These are phyloP conservation scores for Penicillium sp. DNA, from an alignment of 2,329 filamentous ascomycete genomes.

Conservation along the genomic window DNA sequence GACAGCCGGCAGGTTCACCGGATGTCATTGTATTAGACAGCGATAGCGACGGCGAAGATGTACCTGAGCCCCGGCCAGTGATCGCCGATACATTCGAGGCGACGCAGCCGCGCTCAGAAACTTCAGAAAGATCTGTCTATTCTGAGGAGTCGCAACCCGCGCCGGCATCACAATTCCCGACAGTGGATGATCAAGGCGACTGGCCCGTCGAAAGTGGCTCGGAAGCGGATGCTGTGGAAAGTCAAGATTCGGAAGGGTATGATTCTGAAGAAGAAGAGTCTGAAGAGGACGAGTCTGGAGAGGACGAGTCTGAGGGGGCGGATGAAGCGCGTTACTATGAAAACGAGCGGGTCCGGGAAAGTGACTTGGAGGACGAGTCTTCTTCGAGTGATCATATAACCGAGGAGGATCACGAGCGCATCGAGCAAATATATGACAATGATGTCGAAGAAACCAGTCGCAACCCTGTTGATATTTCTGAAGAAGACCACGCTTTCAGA, in stretches of 20 bases:
- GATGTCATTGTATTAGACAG: slow-evolving; percentile 41
- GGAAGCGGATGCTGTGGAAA: no score
- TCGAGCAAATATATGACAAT: no score
- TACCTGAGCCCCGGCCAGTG: slow-evolving; percentile 3
- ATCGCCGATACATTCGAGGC: not conserved
- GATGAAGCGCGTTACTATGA: not conserved
- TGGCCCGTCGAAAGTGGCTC: not conserved
- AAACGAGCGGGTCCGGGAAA: slow-evolving; percentile 13
- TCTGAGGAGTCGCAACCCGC: not conserved
- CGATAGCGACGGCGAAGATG: slow-evolving; percentile 37
- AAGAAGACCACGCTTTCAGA: not conserved
- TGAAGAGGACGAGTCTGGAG: slow-evolving; percentile 2
- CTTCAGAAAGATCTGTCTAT: not conserved
- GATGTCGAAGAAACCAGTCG: no score
- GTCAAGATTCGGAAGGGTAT: not conserved
- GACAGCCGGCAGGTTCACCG: slow-evolving; percentile 12
- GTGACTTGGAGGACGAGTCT: slow-evolving; percentile 16
- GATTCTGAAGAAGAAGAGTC: slow-evolving; percentile 3
- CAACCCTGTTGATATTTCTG: not conserved
- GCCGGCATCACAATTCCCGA: not conserved
- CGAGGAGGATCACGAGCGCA: slow-evolving; percentile 3
- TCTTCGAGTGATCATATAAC: slow-evolving; percentile 8
- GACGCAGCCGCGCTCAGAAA: not conserved
- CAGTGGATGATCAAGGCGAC: slow-evolving; percentile 2
- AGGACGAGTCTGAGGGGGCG: not conserved